Conservation (phyloP, 805 yeast genomes). For the Barnettozyma populi region DNA sequence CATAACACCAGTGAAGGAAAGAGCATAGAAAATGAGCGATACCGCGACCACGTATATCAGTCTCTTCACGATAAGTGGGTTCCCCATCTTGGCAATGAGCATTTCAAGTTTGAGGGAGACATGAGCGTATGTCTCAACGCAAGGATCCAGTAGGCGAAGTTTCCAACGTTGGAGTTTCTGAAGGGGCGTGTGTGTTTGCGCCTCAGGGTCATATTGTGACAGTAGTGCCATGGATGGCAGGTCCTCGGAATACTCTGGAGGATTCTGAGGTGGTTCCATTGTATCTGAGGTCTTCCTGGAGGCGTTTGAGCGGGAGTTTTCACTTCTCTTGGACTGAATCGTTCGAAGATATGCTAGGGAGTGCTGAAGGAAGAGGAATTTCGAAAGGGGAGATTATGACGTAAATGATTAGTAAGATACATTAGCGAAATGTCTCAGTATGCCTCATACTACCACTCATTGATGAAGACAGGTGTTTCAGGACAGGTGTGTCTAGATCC, state of each 20-base stretch:
- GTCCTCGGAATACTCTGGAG: conserved; percentile 4
- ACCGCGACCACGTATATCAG: conserved; percentile 64
- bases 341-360: too few relatives aligned
- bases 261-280: conserved; percentile 6
- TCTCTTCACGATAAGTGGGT: conserved; percentile 78
- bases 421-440: not conserved
- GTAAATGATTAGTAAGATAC: not conserved
- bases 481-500: too few relatives aligned
- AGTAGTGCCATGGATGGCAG: not conserved
- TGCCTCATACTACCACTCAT: too few relatives aligned
- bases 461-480: too few relatives aligned
- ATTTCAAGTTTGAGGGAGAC: conserved; percentile 45
- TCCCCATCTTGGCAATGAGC: conserved; percentile 62
- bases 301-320: not conserved
- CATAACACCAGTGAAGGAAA: conserved; percentile 52
- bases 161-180: conserved; percentile 6
- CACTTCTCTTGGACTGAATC: too few relatives aligned
- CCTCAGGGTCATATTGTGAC: conserved; percentile 2
- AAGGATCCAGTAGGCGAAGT: conserved; percentile 39
- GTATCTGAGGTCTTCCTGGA: not conserved
- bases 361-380: not conserved
- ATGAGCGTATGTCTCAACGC: conserved; percentile 32
- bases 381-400: not conserved
- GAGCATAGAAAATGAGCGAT: conserved; percentile 49
- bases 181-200: not conserved